These are phyloP conservation scores for Colletotrichum lentis DNA, from an alignment of 2,329 filamentous ascomycete genomes.

Conservation along the genomic window DNA sequence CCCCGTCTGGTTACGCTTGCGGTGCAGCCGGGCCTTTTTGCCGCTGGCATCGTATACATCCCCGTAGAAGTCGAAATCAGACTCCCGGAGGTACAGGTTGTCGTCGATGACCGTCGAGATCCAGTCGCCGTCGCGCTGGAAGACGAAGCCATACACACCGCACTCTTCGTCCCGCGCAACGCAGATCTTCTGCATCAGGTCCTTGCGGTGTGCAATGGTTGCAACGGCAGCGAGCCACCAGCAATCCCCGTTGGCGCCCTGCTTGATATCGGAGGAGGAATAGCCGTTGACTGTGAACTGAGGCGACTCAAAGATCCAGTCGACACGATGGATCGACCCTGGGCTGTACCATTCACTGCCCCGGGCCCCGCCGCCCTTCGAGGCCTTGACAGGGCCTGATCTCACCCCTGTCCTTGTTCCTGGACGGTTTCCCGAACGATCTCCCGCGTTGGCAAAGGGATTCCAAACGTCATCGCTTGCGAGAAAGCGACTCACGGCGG, in stretches of 20 bases:
- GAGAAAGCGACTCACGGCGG: slow-evolving; percentile 38
- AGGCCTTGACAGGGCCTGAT: not conserved
- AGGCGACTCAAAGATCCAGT: slow-evolving; percentile 54
- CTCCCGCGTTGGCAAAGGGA: slow-evolving; percentile 1
- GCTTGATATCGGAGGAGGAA: slow-evolving; percentile 53
- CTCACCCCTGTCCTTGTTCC: not conserved
- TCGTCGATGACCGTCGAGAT: slow-evolving; percentile 76
- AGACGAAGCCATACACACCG: slow-evolving; percentile 78
- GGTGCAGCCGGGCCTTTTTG: slow-evolving; percentile 67
- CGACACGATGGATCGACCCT: slow-evolving; percentile 53
- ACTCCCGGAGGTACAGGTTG: slow-evolving; percentile 55
- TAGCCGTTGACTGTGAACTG: slow-evolving; percentile 53
- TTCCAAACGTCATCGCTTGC: slow-evolving; percentile 22
- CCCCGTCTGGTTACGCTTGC: slow-evolving; percentile 70
- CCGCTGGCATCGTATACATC: slow-evolving; percentile 52
- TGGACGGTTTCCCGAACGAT: not conserved
- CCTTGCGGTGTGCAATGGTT: slow-evolving; percentile 71
- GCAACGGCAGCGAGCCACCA: slow-evolving; percentile 77
- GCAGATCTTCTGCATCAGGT: slow-evolving; percentile 72
- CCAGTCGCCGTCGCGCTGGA: slow-evolving; percentile 76
- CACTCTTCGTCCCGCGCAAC: slow-evolving; percentile 72
- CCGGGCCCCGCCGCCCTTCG: slow-evolving; percentile 28
- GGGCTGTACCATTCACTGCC: slow-evolving; percentile 42
- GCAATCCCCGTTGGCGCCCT: slow-evolving; percentile 68
- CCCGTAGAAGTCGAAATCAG: slow-evolving; percentile 39